Conservation (phyloP, 2,329 filamentous ascomycete genomes). For the Ophiocordyceps unilateralis region DNA sequence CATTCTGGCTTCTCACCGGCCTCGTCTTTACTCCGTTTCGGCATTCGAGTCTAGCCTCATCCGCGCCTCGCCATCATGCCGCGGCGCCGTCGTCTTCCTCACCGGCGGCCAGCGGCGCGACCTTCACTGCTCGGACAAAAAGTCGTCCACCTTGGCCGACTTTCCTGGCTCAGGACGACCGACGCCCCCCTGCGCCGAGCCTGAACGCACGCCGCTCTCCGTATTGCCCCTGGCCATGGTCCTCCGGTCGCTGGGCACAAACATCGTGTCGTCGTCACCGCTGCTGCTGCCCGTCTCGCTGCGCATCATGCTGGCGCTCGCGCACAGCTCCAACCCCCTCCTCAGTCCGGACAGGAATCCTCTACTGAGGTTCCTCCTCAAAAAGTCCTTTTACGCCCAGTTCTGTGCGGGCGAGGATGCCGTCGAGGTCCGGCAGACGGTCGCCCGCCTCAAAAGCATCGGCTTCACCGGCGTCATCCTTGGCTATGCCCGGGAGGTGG, state of each 20-base stretch:
- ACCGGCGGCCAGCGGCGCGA: constrained; percentile 6
- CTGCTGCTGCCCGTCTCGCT: constrained; percentile 55
- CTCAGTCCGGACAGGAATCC: constrained; percentile 63
- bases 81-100: neutral
- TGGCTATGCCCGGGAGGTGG: constrained; percentile 68
- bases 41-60: neutral
- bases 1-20: neutral
- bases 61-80: constrained; percentile 2
- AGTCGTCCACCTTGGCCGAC: constrained; percentile 17
- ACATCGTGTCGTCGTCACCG: constrained; percentile 51
- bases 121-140: constrained; percentile 20
- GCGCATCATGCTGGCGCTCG: constrained; percentile 47
- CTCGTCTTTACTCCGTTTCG: no score
- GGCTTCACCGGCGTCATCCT: constrained; percentile 76
- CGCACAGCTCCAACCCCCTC: constrained; percentile 47
- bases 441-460: constrained; percentile 48
- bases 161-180: constrained; percentile 11
- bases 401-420: constrained; percentile 74
- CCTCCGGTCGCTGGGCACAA: constrained; percentile 52
- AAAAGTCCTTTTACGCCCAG: constrained; percentile 75
- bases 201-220: constrained; percentile 33
- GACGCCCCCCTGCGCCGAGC: constrained; percentile 8
- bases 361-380: constrained; percentile 50
- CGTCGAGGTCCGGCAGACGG: constrained; percentile 48
- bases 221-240: constrained; percentile 50